phyloP scores from a whole-genome alignment of 1,284 basidiomycete species.

The Puccinia hordei region DNA sequence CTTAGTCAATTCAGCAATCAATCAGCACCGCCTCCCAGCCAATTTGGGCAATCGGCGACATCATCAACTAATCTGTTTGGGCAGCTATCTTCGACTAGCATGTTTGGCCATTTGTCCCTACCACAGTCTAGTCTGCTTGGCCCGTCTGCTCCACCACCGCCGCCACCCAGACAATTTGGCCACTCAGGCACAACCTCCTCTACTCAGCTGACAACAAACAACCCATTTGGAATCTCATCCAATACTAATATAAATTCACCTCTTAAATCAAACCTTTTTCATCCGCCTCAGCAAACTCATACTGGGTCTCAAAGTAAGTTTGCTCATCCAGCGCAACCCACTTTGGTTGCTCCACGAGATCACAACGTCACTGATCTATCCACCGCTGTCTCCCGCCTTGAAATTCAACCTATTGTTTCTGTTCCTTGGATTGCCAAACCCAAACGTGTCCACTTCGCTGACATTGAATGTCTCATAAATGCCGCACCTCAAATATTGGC shows the following conservation, averaged over 20 bases:
- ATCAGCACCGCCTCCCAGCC: background rate
- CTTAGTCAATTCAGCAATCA: background rate
- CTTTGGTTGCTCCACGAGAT: background rate
- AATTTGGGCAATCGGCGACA: background rate
- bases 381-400: background rate
- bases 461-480: background rate
- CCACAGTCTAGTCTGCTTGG: background rate
- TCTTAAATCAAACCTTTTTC: background rate
- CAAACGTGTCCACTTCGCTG: background rate
- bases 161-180: background rate
- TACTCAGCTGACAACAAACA: background rate
- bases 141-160: background rate
- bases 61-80: background rate
- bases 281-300: background rate
- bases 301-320: background rate
- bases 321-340: background rate
- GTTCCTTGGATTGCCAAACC: background rate
- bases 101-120: no score
- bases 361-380: background rate
- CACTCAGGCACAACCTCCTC: background rate
- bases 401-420: background rate
- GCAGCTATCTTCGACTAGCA: background rate
- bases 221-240: background rate
- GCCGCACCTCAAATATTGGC: constrained; percentile 1
- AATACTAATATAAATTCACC: background rate